Evolutionary conservation across 2,329 filamentous ascomycete species (phyloP).

Genomic region (Clonostachys solani): DNA sequence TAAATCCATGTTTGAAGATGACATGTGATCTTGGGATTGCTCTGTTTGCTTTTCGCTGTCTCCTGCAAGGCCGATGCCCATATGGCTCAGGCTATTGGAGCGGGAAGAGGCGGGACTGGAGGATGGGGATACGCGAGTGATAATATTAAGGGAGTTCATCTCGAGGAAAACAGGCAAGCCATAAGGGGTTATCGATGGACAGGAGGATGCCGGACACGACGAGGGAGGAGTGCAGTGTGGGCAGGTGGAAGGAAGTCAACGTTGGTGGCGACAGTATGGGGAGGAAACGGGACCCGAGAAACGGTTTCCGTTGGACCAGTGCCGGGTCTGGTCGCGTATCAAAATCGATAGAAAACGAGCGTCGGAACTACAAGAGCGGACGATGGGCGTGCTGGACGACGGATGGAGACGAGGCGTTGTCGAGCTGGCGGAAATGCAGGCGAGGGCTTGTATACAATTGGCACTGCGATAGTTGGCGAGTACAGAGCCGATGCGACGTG

Average conservation of each 20-base stretch:
- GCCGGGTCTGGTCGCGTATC: too few species aligned
- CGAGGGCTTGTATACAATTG: too few species aligned
- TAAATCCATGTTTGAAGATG: background rate
- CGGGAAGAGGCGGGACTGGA: conserved; percentile 52
- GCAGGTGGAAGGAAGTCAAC: background rate
- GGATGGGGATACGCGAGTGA: conserved; percentile 71
- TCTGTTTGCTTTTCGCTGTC: conserved; percentile 29
- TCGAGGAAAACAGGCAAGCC: conserved; percentile 52
- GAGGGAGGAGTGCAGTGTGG: background rate
- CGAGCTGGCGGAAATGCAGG: too few species aligned
- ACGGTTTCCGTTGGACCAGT: too few species aligned
- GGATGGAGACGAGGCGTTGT: too few species aligned
- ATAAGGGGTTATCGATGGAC: conserved; percentile 23
- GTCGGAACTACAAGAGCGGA: too few species aligned
- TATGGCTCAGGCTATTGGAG: conserved; percentile 55
- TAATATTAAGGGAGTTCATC: conserved; percentile 97
- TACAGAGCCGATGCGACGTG: too few species aligned
- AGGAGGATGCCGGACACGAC: background rate
- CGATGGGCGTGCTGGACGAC: too few species aligned
- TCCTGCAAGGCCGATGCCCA: conserved; percentile 40
- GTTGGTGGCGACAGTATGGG: background rate
- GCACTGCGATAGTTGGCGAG: too few species aligned
- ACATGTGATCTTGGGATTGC: background rate
- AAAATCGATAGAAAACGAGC: too few species aligned
- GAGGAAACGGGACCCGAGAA: too few species aligned